Evolutionary conservation across 352 stramenopile species (phyloP).

Genomic region (Aphanomyces euteiches): DNA sequence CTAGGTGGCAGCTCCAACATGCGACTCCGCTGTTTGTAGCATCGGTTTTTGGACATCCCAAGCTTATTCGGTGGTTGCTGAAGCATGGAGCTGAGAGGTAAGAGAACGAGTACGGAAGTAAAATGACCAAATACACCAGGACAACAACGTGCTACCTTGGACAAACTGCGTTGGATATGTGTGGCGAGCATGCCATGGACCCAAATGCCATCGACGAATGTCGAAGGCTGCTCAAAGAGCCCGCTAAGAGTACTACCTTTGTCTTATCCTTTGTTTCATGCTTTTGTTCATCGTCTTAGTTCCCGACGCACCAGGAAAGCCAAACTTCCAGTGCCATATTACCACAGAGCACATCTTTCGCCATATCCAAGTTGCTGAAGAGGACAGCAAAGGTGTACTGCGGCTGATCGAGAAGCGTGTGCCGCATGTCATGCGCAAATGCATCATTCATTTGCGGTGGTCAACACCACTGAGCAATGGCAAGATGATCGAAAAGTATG

Average conservation of each 20-base stretch:
- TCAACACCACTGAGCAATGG: constrained; percentile 62
- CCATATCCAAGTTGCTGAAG: constrained; percentile 28
- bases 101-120: background rate
- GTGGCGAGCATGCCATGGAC: constrained; percentile 50
- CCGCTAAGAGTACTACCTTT: constrained; percentile 31
- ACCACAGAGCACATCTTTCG: constrained; percentile 27
- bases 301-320: constrained; percentile 42
- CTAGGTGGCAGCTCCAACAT: constrained; percentile 59
- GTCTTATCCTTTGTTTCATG: no score
- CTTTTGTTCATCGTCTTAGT: constrained; percentile 31
- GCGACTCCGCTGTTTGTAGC: constrained; percentile 66
- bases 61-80: constrained; percentile 55
- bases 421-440: constrained; percentile 57
- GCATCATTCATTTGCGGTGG: constrained; percentile 47
- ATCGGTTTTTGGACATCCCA: constrained; percentile 50
- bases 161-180: constrained; percentile 44
- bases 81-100: constrained; percentile 49
- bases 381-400: constrained; percentile 22
- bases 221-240: constrained; percentile 38
- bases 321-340: constrained; percentile 43
- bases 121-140: constrained; percentile 18
- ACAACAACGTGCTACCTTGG: constrained; percentile 49
- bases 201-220: constrained; percentile 43
- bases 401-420: constrained; percentile 32
- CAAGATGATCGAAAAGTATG: constrained; percentile 66